Evolutionary conservation across 225 moss, liverwort and hornwort species (phyloP).

Genomic region (Physcomitrium patens): DNA sequence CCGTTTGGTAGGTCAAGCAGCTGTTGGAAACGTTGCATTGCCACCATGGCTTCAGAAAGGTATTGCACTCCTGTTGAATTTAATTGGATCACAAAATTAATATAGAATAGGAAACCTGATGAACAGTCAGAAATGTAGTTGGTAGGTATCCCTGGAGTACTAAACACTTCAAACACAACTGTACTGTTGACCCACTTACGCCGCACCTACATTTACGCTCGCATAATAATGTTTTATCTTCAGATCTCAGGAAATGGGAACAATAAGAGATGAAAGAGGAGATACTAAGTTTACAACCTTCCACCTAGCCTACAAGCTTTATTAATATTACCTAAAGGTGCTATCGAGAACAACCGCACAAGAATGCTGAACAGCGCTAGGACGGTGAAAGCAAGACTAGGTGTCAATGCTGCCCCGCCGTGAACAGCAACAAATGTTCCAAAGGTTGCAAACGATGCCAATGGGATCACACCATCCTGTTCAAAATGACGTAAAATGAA

Average conservation of each 20-base stretch:
- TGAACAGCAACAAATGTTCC: conserved; percentile 65
- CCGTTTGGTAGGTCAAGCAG: conserved; percentile 82
- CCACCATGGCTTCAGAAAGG: conserved; percentile 66
- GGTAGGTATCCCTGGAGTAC: neutral
- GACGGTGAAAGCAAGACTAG: conserved; percentile 73
- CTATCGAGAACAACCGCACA: conserved; percentile 61
- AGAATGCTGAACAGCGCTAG: conserved; percentile 78
- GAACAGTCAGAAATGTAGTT: neutral
- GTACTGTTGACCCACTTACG: neutral
- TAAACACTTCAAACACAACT: neutral
- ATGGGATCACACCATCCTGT: conserved; percentile 76
- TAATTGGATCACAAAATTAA: conserved; percentile 11
- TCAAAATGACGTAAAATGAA: conserved; percentile 22
- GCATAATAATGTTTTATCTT: neutral
- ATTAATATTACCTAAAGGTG: conserved; percentile 54
- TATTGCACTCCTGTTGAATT: conserved; percentile 56
- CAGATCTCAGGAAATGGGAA: neutral
- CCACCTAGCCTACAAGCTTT: neutral
- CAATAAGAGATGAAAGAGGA: neutral
- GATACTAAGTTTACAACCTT: neutral
- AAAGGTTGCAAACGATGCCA: conserved; percentile 73
- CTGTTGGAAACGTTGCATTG: conserved; percentile 68
- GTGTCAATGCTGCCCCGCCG: conserved; percentile 58
- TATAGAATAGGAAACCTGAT: neutral
- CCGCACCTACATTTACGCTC: neutral